Base-by-base conservation (phyloP, 306 rosid genomes). In the Glycine latifolia region DNA sequence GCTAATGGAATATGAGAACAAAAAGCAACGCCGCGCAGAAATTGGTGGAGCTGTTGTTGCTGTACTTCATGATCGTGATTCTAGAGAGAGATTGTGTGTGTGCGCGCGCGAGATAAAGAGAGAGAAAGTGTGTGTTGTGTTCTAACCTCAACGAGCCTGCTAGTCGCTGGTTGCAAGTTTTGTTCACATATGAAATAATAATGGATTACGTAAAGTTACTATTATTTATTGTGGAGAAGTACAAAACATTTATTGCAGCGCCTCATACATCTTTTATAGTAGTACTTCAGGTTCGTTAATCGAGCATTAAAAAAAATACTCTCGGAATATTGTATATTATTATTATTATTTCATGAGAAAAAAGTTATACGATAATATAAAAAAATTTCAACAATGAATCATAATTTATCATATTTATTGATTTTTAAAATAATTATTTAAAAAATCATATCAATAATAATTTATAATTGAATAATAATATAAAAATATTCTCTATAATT, bases 1-100 rank as follows among this genome's bases (percentile, higher is more conserved):
- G 37, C 63, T 87, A 62, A 60, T 49, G 31, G 78, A 87, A 79
- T 26, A 83, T 67, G 39, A 79, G 85, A 81, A 84, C 67, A 60
- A 82, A 82, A 60, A 82, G 79, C 44, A 84, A 33, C 7, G 31
- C 50, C 50, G 48, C 16, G 47, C 62, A 56, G 14, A 73, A 77
- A 84, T 37, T 78, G 60, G 43, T 44, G 71, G 6, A 15, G 76
- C 0, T 76, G 59, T 12, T 67, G 4, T 10, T 69, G 44, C 3
- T 65, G 53, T 11, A 77, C 50, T 76, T 76, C 81, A 72, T 86
- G 77, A 75, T 80, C 55, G 11, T 54, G 35, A 58, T 33, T 67
- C 16, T 59, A 41, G 20, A 41, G 13, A 53, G 35, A 39, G 53
- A 20, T 20, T 20, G 20, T 20, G 20, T 20, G 20, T 20, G 20